Evolutionary conservation across 257 asterid genomes (phyloP), one percentile per base, ranked within the genome.

Genomic region (Leonotis leonurus): DNA sequence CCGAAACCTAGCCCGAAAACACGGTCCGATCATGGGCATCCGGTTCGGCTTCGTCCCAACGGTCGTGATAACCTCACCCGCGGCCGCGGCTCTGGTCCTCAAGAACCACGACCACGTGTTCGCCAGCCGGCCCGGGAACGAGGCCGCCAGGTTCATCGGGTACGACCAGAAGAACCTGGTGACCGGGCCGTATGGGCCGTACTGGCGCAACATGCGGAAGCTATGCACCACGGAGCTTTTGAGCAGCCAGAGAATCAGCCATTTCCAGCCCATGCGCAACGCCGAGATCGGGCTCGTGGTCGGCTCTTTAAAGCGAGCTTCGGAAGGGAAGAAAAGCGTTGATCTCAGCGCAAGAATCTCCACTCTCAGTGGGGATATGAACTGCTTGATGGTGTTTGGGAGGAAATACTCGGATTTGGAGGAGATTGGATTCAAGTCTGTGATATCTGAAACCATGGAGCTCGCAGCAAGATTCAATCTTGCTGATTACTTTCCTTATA

Each of bases 401-500:
- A 36, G 41, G 14, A 77, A 70, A 49, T 73, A 49, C 24, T 59
- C 32, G 0, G 82, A 76, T 49, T 51, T 70, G 22, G 62, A 73
- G 41, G 41, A 36, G 8, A 36, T 36, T n/a, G 41, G 41, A 4
- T 36, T 36, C 41, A 36, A 36, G 11, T 36, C 41, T n/a, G 41
- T 36, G 3, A 36, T 36, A 36, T 36, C 41, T 1, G 80, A 80
- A 49, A 0, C 57, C 0, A 0, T 64, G 64, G 65, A 58, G 16
- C 8, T 70, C 0, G 37, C 26, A 2, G 78, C 59, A 3, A 44
- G 14, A 1, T 71, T 71, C 14, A 80, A 76, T 61, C 56, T 76
- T 5, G 80, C 77, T 1, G 80, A 77, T n/a, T 74, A 50, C 60
- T 76, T 73, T 40, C 85, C 85, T 3, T 68, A n/a, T 13, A 8